Conservation (phyloP, 2,329 filamentous ascomycete genomes). For the Scedosporium aurantiacum region DNA sequence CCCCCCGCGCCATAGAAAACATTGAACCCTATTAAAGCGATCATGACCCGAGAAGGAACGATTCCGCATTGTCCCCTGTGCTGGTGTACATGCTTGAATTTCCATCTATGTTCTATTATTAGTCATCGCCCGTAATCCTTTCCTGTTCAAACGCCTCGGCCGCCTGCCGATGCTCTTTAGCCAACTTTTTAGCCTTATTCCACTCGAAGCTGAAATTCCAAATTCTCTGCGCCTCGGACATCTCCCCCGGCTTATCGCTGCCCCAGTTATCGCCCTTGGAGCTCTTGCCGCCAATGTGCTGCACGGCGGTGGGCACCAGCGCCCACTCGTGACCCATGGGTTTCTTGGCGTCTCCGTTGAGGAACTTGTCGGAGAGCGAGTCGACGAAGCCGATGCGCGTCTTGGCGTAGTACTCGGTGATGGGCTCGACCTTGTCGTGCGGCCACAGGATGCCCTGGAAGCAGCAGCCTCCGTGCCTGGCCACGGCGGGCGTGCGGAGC, state of each 20-base stretch:
- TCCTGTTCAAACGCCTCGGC: neutral
- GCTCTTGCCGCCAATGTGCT: neutral
- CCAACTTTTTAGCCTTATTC: neutral
- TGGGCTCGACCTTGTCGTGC: neutral
- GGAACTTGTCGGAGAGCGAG: neutral
- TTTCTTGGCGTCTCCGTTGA: neutral
- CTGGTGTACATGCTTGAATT: too few relatives aligned
- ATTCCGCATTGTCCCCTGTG: too few relatives aligned
- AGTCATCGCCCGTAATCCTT: neutral
- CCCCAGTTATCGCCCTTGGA: neutral
- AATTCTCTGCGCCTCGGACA: neutral
- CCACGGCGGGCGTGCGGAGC: neutral
- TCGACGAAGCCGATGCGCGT: neutral
- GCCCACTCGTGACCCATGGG: neutral
- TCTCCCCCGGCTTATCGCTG: neutral
- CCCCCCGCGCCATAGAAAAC: too few relatives aligned
- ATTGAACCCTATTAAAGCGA: too few relatives aligned
- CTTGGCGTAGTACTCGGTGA: neutral
- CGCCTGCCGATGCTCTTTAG: neutral
- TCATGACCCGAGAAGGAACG: too few relatives aligned
- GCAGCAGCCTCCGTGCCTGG: neutral
- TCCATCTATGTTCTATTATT: neutral
- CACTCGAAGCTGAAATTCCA: neutral
- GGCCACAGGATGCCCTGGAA: neutral
- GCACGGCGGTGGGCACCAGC: neutral